Evolutionary conservation across 1,284 basidiomycete genomes (phyloP).

Genomic region (Ustilago vetiveriae): DNA sequence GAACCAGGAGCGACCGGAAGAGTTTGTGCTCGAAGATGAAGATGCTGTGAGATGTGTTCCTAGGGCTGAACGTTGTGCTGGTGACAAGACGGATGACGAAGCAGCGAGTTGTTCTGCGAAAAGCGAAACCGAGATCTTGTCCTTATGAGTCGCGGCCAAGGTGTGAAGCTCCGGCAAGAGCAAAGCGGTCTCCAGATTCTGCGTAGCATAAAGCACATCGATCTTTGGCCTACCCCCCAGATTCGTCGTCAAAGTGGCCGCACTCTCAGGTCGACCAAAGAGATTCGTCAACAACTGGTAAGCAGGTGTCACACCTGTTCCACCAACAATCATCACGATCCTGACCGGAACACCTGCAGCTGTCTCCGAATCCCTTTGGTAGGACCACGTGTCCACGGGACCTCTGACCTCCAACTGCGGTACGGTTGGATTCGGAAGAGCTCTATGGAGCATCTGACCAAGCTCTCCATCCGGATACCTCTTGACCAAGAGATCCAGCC

Average conservation of each 20-base stretch:
- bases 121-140: conserved; percentile 23
- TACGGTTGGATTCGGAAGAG: conserved; percentile 11
- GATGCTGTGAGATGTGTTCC: conserved; percentile 6
- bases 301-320: conserved; percentile 54
- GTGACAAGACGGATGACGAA: conserved; percentile 1
- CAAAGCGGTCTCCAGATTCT: conserved; percentile 16
- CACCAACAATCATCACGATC: conserved; percentile 46
- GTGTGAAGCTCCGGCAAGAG: conserved; percentile 41
- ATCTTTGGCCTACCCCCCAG: conserved; percentile 10
- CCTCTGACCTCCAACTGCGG: conserved; percentile 45
- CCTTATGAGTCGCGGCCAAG: conserved; percentile 13
- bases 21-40: too few species aligned
- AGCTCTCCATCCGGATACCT: conserved; percentile 53
- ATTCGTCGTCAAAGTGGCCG: background rate
- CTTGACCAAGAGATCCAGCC: conserved; percentile 46
- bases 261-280: conserved; percentile 11
- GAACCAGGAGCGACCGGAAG: conserved; percentile 5
- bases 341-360: conserved; percentile 12
- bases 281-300: conserved; percentile 50
- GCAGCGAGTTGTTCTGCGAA: conserved; percentile 24
- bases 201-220: conserved; percentile 42
- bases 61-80: conserved; percentile 2
- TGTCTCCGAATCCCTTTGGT: conserved; percentile 10
- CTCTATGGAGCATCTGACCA: conserved; percentile 38
- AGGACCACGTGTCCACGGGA: conserved; percentile 49